Conservation (phyloP, 1,139 yeast genomes). For the Meyerozyma carpophila region DNA sequence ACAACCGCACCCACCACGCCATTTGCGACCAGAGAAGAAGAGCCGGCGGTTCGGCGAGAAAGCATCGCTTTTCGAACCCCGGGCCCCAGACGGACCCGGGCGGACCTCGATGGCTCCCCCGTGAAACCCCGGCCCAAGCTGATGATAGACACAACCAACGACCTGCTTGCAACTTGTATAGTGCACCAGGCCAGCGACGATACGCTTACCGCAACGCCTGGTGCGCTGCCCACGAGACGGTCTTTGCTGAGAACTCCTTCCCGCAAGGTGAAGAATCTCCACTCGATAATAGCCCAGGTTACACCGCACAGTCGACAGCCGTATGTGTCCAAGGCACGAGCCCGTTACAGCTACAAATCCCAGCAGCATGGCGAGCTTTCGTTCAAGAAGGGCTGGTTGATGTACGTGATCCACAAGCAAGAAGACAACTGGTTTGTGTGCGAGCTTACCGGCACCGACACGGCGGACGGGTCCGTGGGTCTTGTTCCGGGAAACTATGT, state of each 20-base stretch:
- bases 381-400: constrained; percentile 70
- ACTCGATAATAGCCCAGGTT: constrained; percentile 19
- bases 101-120: constrained; percentile 5
- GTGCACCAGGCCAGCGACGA: constrained; percentile 9
- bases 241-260: constrained; percentile 25
- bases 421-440: constrained; percentile 92
- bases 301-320: constrained; percentile 42
- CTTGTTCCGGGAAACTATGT: constrained; percentile 79
- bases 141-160: constrained; percentile 23
- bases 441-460: constrained; percentile 56
- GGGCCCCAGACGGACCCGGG: constrained; percentile 2
- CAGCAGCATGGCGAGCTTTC: constrained; percentile 74
- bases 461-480: constrained; percentile 48
- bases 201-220: constrained; percentile 8
- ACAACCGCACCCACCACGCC: constrained; percentile 17
- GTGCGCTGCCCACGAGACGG: constrained; percentile 6
- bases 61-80: constrained; percentile 25
- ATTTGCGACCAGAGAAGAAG: constrained; percentile 30
- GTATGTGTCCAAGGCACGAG: constrained; percentile 56
- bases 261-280: constrained; percentile 29
- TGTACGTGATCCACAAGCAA: constrained; percentile 67
- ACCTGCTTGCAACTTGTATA: constrained; percentile 13
- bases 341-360: constrained; percentile 69
- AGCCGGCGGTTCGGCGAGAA: constrained; percentile 37
- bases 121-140: constrained; percentile 34